Conservation (phyloP, 768 basidiomycete genomes). For the Naematelia encephala region DNA sequence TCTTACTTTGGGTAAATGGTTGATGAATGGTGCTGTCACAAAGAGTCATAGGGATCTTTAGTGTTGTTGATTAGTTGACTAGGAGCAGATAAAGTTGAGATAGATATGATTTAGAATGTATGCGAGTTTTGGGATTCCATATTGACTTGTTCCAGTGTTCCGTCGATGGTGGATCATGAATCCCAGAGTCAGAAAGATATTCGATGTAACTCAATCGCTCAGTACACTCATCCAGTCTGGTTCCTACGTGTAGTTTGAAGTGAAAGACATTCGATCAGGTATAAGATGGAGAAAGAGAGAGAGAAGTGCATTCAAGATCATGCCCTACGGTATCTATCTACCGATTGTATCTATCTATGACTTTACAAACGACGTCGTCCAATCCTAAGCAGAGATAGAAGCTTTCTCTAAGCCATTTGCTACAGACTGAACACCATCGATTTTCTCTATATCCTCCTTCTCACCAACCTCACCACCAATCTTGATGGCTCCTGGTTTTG, state of each 20-base stretch:
- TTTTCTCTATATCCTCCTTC: slow-evolving; percentile 1
- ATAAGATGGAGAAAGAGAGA: not conserved
- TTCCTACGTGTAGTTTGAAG: no score
- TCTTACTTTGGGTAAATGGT: slow-evolving; percentile 25
- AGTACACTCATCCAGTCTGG: no score
- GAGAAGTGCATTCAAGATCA: not conserved
- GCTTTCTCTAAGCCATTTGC: not conserved
- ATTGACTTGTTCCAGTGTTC: no score
- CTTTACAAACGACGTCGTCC: not conserved
- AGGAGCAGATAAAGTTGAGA: no score
- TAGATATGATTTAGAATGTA: no score
- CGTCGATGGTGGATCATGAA: no score
- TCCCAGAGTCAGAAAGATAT: no score
- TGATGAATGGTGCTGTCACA: slow-evolving; percentile 20
- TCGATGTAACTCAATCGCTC: no score
- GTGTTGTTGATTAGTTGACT: no score
- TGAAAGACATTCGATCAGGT: no score
- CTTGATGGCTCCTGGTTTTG: slow-evolving; percentile 3
- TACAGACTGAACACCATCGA: slow-evolving; percentile 5
- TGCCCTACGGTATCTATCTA: no score
- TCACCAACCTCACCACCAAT: slow-evolving; percentile 4
- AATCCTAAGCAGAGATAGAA: not conserved
- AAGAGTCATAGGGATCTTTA: not conserved
- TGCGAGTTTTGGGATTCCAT: no score
- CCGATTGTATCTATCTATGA: not conserved